phyloP scores from a whole-genome alignment of 2,329 filamentous ascomycete species.

The Berkeleyomyces basicola region DNA sequence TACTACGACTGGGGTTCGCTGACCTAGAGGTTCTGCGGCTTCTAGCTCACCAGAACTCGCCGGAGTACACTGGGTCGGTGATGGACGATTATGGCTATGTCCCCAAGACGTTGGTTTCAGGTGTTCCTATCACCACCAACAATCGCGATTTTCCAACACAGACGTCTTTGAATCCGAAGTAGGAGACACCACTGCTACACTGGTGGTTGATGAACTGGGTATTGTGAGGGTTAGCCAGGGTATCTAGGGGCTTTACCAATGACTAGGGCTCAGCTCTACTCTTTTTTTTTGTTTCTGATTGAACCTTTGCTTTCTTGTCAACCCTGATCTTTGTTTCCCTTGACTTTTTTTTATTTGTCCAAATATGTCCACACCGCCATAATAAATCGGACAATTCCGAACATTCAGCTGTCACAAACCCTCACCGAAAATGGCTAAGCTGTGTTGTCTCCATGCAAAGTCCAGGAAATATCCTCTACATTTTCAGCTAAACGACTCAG shows the following conservation, averaged over 20 bases:
- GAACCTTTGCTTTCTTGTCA: neutral
- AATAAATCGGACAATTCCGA: neutral
- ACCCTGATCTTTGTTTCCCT: neutral
- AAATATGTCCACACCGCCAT: neutral
- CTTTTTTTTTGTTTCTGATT: neutral
- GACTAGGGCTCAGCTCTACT: neutral
- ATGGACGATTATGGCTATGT: conserved; percentile 9
- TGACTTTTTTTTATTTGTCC: neutral
- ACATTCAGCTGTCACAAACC: neutral
- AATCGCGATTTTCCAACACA: neutral
- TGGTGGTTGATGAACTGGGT: neutral
- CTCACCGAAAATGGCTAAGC: neutral
- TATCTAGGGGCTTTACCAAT: neutral
- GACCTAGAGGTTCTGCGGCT: conserved; percentile 5
- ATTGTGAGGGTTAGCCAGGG: neutral
- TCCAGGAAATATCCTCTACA: neutral
- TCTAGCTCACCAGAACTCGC: neutral
- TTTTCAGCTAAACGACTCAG: neutral
- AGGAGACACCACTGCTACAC: neutral
- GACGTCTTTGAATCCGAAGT: neutral
- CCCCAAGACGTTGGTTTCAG: neutral
- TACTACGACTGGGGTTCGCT: conserved; percentile 5
- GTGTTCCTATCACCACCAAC: neutral
- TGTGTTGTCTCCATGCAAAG: neutral
- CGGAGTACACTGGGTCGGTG: conserved; percentile 4